These are phyloP conservation scores for Arthrinium puccinioides DNA, from an alignment of 2,329 filamentous ascomycete genomes.

Conservation along the genomic window DNA sequence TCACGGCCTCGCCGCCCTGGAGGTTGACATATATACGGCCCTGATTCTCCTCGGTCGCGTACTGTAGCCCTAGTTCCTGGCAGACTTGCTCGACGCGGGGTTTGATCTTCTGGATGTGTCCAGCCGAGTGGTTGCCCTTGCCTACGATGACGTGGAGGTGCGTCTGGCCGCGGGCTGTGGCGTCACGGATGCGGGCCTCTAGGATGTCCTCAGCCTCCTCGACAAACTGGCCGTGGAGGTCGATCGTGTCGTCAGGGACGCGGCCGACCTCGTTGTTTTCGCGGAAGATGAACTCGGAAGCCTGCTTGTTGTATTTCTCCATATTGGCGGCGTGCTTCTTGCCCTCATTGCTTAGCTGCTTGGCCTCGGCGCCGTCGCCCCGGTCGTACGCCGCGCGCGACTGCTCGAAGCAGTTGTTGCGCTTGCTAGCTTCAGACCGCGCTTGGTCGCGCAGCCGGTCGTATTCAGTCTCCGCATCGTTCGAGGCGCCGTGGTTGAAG, in stretches of 20 bases:
- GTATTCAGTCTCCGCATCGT: slow-evolving; percentile 75
- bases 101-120: slow-evolving; percentile 88
- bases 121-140: slow-evolving; percentile 79
- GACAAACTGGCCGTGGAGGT: slow-evolving; percentile 90
- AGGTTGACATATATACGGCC: slow-evolving; percentile 86
- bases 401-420: slow-evolving; percentile 69
- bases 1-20: slow-evolving; percentile 57
- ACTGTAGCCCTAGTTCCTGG: slow-evolving; percentile 73
- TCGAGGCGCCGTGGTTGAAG: slow-evolving; percentile 65
- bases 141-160: slow-evolving; percentile 95
- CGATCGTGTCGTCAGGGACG: slow-evolving; percentile 75
- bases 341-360: slow-evolving; percentile 75
- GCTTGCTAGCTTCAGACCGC: slow-evolving; percentile 71
- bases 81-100: slow-evolving; percentile 89
- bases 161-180: slow-evolving; percentile 63
- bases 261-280: slow-evolving; percentile 80
- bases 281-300: slow-evolving; percentile 89
- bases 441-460: slow-evolving; percentile 83
- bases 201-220: slow-evolving; percentile 92
- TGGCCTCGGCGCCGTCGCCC: slow-evolving; percentile 78
- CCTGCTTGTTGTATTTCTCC: slow-evolving; percentile 85
- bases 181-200: slow-evolving; percentile 75
- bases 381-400: slow-evolving; percentile 72
- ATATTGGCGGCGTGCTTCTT: slow-evolving; percentile 74
- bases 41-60: slow-evolving; percentile 76